These are phyloP conservation scores for Phytophthora pluvialis DNA, from an alignment of 352 stramenopile genomes.

Conservation along the genomic window DNA sequence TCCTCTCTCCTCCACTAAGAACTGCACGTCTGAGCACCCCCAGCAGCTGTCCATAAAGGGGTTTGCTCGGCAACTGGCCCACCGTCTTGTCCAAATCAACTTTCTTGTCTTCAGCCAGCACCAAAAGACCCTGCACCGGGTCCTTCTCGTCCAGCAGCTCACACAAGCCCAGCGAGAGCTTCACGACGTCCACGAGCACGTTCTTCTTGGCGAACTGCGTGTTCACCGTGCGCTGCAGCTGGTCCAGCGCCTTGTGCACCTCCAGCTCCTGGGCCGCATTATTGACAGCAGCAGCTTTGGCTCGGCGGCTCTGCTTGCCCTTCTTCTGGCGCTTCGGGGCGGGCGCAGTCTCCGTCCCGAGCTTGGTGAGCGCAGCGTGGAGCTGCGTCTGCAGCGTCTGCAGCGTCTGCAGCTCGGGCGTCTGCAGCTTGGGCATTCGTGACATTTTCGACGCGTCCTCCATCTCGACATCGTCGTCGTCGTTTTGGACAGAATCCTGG, in stretches of 20 bases:
- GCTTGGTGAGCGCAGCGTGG: conserved; percentile 42
- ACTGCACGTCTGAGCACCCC: conserved; percentile 50
- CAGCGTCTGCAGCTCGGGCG: conserved; percentile 41
- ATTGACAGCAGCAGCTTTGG: conserved; percentile 15
- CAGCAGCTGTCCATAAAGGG: conserved; percentile 54
- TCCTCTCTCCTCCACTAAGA: conserved; percentile 30
- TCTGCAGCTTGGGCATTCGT: conserved; percentile 24
- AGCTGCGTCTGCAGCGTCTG: conserved; percentile 52
- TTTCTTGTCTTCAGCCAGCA: conserved; percentile 11
- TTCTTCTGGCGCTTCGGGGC: conserved; percentile 73
- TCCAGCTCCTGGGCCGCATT: conserved; percentile 29
- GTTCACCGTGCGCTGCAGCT: conserved; percentile 48
- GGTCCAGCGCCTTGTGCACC: conserved; percentile 43
- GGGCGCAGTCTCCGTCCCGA: conserved; percentile 37
- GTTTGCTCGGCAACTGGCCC: conserved; percentile 43
- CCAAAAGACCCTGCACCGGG: conserved; percentile 34
- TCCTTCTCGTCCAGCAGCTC: conserved; percentile 52
- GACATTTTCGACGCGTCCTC: conserved; percentile 14
- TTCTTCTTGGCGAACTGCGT: conserved; percentile 35
- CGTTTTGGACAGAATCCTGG: conserved; percentile 13
- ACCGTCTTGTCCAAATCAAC: conserved; percentile 50
- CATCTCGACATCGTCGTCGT: conserved; percentile 34
- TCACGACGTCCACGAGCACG: conserved; percentile 51
- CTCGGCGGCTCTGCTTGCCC: conserved; percentile 48
- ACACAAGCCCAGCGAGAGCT: conserved; percentile 50